phyloP scores from a whole-genome alignment of 2,329 filamentous ascomycete genomes.

The Colletotrichum sp. region DNA sequence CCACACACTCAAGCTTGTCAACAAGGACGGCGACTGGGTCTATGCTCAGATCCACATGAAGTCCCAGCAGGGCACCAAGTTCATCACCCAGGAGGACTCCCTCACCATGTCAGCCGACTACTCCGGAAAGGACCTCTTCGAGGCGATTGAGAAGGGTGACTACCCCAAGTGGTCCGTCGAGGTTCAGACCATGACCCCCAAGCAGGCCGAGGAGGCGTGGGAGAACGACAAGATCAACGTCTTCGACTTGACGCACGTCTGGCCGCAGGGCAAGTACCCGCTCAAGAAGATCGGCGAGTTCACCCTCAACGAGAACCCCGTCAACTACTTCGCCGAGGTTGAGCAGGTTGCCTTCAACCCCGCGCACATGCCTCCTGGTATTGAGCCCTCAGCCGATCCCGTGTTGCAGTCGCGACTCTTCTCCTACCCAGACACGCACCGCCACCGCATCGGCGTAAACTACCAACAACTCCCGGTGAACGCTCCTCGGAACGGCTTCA shows the following conservation, averaged over 20 bases:
- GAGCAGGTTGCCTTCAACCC: constrained; percentile 73
- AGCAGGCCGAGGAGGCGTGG: constrained; percentile 46
- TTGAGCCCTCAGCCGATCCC: constrained; percentile 66
- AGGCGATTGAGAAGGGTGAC: constrained; percentile 47
- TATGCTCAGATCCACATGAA: constrained; percentile 57
- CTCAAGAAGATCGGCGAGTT: constrained; percentile 66
- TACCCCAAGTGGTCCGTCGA: constrained; percentile 56
- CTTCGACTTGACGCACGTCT: constrained; percentile 63
- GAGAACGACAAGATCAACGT: constrained; percentile 47
- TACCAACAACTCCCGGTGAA: constrained; percentile 70
- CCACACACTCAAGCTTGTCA: constrained; percentile 54
- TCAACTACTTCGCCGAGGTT: constrained; percentile 73
- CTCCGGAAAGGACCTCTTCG: constrained; percentile 38
- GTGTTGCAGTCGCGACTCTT: constrained; percentile 66
- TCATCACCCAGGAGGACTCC: constrained; percentile 44
- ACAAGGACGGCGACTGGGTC: constrained; percentile 48
- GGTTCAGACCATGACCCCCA: constrained; percentile 58
- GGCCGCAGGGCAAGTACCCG: constrained; percentile 66
- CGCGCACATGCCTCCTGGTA: constrained; percentile 66
- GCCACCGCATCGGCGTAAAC: constrained; percentile 67
- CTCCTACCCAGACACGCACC: constrained; percentile 66
- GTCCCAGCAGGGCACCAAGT: constrained; percentile 50
- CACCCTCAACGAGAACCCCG: constrained; percentile 67
- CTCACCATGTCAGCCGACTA: constrained; percentile 53
- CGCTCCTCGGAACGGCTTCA: constrained; percentile 57